Percentiles rank a stretch among this genome's conserved stretches.
phyloP scores from a whole-genome alignment of 768 basidiomycete genomes.

The Boletus coccyginus region DNA sequence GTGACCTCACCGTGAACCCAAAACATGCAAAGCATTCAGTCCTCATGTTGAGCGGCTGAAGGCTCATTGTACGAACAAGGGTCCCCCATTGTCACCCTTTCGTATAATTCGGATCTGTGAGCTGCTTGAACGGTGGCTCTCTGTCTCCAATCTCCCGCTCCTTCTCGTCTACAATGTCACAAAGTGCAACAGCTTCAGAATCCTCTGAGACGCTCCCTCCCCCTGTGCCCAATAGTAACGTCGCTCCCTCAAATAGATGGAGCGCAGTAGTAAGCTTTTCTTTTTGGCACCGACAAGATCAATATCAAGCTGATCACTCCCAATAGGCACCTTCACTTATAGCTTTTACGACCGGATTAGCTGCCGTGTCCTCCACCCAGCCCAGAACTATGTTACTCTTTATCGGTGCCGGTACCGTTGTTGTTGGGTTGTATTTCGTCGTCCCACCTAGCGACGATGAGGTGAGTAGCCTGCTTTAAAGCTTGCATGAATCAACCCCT shows the following conservation, averaged over 20 bases:
- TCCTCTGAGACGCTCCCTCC: not conserved
- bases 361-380: not conserved
- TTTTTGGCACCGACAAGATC: not conserved
- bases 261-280: not conserved
- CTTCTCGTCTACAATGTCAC: not conserved
- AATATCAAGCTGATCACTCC: not conserved
- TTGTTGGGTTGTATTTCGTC: not conserved
- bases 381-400: not conserved
- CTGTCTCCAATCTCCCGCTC: no score
- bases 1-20: no score
- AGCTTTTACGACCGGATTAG: not conserved
- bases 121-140: no score
- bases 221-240: not conserved
- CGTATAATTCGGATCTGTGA: no score
- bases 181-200: not conserved
- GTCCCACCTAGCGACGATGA: not conserved
- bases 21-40: no score
- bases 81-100: no score
- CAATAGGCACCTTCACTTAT: not conserved
- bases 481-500: no score
- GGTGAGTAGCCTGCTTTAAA: not conserved
- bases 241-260: not conserved
- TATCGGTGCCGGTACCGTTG: not conserved
- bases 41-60: no score
- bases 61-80: no score